Conservation (phyloP, 441 rosid genomes). For the Adansonia rubrostipa region DNA sequence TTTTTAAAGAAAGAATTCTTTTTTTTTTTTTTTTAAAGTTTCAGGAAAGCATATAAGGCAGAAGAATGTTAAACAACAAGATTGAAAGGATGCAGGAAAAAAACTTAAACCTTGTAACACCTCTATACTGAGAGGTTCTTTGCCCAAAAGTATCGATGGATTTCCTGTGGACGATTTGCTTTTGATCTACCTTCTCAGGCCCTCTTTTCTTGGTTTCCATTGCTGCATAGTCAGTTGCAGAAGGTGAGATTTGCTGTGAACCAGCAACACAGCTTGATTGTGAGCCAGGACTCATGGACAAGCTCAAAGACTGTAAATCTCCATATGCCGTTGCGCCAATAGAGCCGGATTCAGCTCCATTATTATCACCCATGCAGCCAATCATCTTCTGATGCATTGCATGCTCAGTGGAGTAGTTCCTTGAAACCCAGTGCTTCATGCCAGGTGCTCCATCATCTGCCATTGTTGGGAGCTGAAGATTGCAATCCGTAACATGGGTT, state of each 20-base stretch:
- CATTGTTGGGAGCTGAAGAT: constrained; percentile 46
- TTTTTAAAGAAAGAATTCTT: constrained; percentile 2
- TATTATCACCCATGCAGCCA: constrained; percentile 45
- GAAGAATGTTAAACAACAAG: neutral
- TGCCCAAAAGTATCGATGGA: constrained; percentile 98
- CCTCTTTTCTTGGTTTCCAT: constrained; percentile 82
- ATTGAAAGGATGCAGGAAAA: neutral
- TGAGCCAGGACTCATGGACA: constrained; percentile 99
- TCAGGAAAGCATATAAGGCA: constrained; percentile 8
- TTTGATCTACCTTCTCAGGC: constrained; percentile 67
- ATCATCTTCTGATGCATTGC: constrained; percentile 51
- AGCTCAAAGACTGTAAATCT: constrained; percentile 83
- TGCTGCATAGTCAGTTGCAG: constrained; percentile 46
- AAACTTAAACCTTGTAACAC: constrained; percentile 77
- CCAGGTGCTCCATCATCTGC: constrained; percentile 39
- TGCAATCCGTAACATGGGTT: constrained; percentile 44
- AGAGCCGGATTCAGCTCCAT: constrained; percentile 45
- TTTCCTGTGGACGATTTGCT: constrained; percentile 85
- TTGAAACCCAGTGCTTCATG: constrained; percentile 55
- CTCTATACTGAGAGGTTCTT: constrained; percentile 97
- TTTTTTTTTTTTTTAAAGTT: neutral
- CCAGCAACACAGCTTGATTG: constrained; percentile 86
- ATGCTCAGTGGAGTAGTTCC: constrained; percentile 49
- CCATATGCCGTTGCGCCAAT: constrained; percentile 63
- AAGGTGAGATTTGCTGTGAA: constrained; percentile 59